A percentile compares a stretch with the other conserved stretches of the same genome.
These are phyloP conservation scores for Rhodotorula mucilaginosa DNA, from an alignment of 1,284 basidiomycete species.

Conservation along the genomic window DNA sequence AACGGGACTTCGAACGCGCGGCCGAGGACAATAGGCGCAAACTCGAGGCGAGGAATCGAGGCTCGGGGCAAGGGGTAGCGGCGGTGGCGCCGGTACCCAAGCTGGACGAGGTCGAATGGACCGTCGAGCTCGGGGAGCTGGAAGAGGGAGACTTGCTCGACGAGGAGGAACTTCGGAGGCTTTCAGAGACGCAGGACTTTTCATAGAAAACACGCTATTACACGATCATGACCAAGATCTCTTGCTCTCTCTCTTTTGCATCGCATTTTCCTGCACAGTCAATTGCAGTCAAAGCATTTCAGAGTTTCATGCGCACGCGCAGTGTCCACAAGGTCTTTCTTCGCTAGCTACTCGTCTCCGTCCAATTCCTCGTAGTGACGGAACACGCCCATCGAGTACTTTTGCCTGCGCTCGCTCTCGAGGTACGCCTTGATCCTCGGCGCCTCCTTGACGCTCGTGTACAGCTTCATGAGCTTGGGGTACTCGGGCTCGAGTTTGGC, in stretches of 20 bases:
- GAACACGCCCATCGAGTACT: constrained; percentile 54
- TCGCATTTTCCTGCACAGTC: background rate
- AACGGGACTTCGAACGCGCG: constrained; percentile 54
- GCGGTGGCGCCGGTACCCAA: background rate
- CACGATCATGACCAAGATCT: background rate
- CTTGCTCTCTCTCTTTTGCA: background rate
- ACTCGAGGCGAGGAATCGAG: constrained; percentile 4
- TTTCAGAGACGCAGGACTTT: constrained; percentile 25
- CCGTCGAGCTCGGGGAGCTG: constrained; percentile 13
- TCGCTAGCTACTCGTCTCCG: constrained; percentile 24
- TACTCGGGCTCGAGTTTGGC: constrained; percentile 48
- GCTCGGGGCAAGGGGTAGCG: background rate
- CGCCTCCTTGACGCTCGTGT: constrained; percentile 44
- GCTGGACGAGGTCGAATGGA: constrained; percentile 23
- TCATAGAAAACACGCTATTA: constrained; percentile 1
- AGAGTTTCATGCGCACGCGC: background rate
- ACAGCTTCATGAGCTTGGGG: constrained; percentile 43
- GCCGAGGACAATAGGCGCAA: constrained; percentile 22
- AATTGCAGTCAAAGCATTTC: background rate
- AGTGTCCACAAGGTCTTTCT: too few species aligned
- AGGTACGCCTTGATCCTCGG: constrained; percentile 54
- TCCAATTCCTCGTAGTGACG: constrained; percentile 57
- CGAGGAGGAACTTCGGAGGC: constrained; percentile 23
- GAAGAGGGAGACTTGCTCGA: constrained; percentile 19
- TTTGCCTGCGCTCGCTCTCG: constrained; percentile 50